Percentiles rank a stretch among this genome's conserved stretches.
These are phyloP conservation scores for Choiromyces venosus DNA, from an alignment of 495 filamentous ascomycete species.

Conservation along the genomic window DNA sequence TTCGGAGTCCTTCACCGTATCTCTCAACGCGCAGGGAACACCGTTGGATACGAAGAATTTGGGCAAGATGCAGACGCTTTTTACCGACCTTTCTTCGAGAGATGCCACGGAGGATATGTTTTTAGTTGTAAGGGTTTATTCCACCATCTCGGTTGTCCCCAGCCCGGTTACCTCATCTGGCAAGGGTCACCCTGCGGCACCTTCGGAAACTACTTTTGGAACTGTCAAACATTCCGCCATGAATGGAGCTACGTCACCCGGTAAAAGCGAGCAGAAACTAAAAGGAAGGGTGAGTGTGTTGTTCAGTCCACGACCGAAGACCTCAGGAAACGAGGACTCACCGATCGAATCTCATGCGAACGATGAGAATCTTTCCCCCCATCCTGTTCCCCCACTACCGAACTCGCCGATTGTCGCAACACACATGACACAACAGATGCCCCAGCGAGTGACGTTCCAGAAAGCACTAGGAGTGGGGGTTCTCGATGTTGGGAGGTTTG, in stretches of 20 bases:
- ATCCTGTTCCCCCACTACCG: constrained; percentile 7
- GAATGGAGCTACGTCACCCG: constrained; percentile 24
- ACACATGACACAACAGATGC: neutral
- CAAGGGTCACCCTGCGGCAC: constrained; percentile 17
- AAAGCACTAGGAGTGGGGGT: constrained; percentile 66
- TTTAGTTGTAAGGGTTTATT: constrained; percentile 75
- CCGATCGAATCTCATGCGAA: constrained; percentile 25
- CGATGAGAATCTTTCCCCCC: constrained; percentile 26
- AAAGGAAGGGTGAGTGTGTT: constrained; percentile 41
- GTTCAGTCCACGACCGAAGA: constrained; percentile 38
- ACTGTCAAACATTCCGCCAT: constrained; percentile 19
- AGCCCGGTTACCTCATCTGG: constrained; percentile 7
- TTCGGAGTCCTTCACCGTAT: constrained; percentile 76
- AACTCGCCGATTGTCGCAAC: constrained; percentile 21
- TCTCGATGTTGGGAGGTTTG: constrained; percentile 68
- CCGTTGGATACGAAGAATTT: constrained; percentile 55
- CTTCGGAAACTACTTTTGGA: constrained; percentile 19
- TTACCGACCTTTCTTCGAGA: constrained; percentile 70
- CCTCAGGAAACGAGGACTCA: constrained; percentile 30
- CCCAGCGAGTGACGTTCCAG: constrained; percentile 31
- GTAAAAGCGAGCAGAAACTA: constrained; percentile 25
- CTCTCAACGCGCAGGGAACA: constrained; percentile 67
- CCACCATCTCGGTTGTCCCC: constrained; percentile 40
- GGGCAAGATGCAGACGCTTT: constrained; percentile 72
- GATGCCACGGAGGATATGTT: constrained; percentile 86